Base-by-base conservation (phyloP, 2,329 filamentous ascomycete genomes). In the Helicocarpus griseus region DNA sequence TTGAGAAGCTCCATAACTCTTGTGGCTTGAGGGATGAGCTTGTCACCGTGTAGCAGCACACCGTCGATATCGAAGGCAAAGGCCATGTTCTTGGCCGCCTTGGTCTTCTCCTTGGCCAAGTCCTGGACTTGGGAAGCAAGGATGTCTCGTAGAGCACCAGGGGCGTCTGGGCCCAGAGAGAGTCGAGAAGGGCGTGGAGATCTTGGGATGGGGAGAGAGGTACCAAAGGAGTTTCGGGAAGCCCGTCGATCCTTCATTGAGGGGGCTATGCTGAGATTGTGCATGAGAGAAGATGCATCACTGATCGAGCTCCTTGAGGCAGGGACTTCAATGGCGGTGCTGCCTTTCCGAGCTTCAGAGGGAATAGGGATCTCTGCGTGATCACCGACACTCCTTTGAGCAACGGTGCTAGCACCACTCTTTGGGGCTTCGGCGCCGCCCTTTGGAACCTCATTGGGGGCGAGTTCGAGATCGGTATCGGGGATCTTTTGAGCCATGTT, bases 171-270 rank as follows among this genome's bases (percentile, higher is more conserved):
- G 33, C 85, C 78, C 3, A 81, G 82, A 9, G 81, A 85, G 47
- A 87, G 75, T 39, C 84, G 77, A 4, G 83, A 86, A 60, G 80
- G 78, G 59, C 84, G 78, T 68, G 86, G 85, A 43, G 82, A 80
- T 58, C 81, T 75, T 46, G 85, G 85, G 59, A 89, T 89, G 49
- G 85, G 85, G 14, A 89, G 77, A 19, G 83, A 78, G 46, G 82
- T 76, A 56, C 85, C 85, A 63, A 88, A 88, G 17, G 84, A 88
- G 77, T 88, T 89, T 56, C 85, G 80, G 19, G 85, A 88, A 44
- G 78, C 76, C 58, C 85, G 73, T 55, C 85, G 76, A 58, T 85
- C 81, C 67, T 76, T 81, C 73, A 80, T 80, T 6, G 83, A 87
- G 14, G 83, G 84, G 13, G 78, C 73, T 43, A 83, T 70, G 61